Conservation (phyloP, 352 stramenopile species). For the Phytophthora idaei region DNA sequence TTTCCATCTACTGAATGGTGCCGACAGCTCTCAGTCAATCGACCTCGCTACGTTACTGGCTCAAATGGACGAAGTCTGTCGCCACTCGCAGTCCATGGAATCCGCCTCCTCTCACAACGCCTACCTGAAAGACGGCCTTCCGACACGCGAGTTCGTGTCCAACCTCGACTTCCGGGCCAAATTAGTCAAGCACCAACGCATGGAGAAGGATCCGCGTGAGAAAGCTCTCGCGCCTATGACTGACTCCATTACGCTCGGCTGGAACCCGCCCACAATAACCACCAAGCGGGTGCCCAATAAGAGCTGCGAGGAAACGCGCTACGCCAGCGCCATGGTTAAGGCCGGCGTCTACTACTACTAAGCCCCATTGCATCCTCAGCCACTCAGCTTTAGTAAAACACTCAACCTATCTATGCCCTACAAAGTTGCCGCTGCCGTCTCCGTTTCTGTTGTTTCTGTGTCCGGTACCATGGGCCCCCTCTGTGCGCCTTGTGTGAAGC, state of each 20-base stretch:
- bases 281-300: conserved; percentile 56
- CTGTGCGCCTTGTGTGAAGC: conserved; percentile 13
- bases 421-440: background rate
- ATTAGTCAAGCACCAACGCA: conserved; percentile 61
- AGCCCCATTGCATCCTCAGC: background rate
- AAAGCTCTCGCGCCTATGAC: conserved; percentile 58
- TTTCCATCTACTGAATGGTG: conserved; percentile 17
- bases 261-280: conserved; percentile 52
- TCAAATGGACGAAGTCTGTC: conserved; percentile 41
- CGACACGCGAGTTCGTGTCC: conserved; percentile 62
- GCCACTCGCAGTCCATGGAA: conserved; percentile 40
- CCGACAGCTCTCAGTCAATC: conserved; percentile 10
- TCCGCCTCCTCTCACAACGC: conserved; percentile 29
- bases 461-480: conserved; percentile 2
- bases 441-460: background rate
- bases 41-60: conserved; percentile 35
- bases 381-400: background rate
- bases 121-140: conserved; percentile 47
- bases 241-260: conserved; percentile 59
- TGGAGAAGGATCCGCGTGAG: conserved; percentile 50
- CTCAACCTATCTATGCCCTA: conserved; percentile 8
- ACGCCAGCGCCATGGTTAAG: conserved; percentile 77
- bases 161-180: conserved; percentile 55
- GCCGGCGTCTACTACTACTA: conserved; percentile 80
- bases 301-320: conserved; percentile 74